Evolutionary conservation across 306 rosid genomes (phyloP).

Genomic region (Oemleria cerasiformis): DNA sequence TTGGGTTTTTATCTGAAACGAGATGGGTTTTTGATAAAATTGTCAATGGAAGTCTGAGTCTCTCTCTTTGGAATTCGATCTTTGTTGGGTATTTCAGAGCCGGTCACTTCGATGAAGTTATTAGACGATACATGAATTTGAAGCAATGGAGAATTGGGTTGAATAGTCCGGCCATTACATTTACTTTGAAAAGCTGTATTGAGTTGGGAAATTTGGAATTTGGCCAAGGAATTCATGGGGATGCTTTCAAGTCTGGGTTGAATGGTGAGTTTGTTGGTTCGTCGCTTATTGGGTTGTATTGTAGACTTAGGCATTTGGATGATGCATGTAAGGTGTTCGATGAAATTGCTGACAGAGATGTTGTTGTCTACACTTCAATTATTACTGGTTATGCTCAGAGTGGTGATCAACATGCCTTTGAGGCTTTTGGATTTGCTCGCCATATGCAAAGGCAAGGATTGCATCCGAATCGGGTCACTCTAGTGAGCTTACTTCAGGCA

Average conservation of each 20-base stretch:
- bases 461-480: conserved; percentile 42
- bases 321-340: conserved; percentile 40
- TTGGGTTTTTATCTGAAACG: conserved; percentile 19
- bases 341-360: conserved; percentile 42
- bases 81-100: conserved; percentile 29
- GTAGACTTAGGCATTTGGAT: conserved; percentile 18
- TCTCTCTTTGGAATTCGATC: conserved; percentile 27
- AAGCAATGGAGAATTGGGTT: conserved; percentile 25
- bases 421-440: conserved; percentile 32
- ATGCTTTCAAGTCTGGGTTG: conserved; percentile 37
- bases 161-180: conserved; percentile 25
- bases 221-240: conserved; percentile 41
- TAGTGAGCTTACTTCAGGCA: conserved; percentile 45
- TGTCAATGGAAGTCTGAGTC: conserved; percentile 6
- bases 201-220: conserved; percentile 28
- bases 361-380: conserved; percentile 32
- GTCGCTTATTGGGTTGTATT: conserved; percentile 31
- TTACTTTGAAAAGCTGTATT: too few relatives aligned
- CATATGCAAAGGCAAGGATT: conserved; percentile 38
- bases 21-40: conserved; percentile 17
- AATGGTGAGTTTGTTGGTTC: conserved; percentile 45
- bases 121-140: conserved; percentile 26
- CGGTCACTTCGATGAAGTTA: conserved; percentile 22
- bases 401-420: conserved; percentile 12
- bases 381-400: conserved; percentile 47